Base-by-base conservation (phyloP, 495 filamentous ascomycete genomes). In the Bryoglossum gracile region DNA sequence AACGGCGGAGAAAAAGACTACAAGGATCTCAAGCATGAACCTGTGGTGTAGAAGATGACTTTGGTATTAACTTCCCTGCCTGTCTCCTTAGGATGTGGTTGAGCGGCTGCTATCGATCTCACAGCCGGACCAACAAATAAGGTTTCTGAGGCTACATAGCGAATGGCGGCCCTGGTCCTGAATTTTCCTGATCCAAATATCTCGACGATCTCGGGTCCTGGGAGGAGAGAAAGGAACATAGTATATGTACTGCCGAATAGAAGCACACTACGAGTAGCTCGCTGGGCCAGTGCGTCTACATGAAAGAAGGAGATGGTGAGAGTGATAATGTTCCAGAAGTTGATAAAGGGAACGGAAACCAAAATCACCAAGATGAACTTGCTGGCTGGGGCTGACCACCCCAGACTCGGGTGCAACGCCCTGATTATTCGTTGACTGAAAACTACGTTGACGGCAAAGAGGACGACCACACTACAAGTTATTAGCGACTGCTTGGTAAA, bases 361-460 rank as follows among this genome's bases (percentile, higher is more conserved):
- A 84, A 82, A 8, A 89, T 56, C 4, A 57, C 59, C 47, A 69
- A 67, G 58, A 90, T 83, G 23, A 64, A 44, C 13, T 57, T 51
- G 2, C 63, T 65, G 18, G 75, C 63, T n/a, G 62, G 38, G 2
- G 59, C 68, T 40, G 76, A 71, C 83, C 83, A 87, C 25, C 87
- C 86, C 25, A 87, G 56, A 2, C 65, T 61, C 0, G 87, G 89
- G 41, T 90, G 83, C n/a, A 76, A 75, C 3, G 81, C 83, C 13
- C 88, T 74, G 13, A 89, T 57, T 28, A 91, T 76, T 19, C 89
- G 80, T 62, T 90, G 86, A 0, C 84, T 68, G 57, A 86, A 83
- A 57, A 91, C 67, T 19, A 94, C 65, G 62, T 94, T 91, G 57
- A 87, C 63, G 46, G 94, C 64, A 62, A 84, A 92, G 16, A 94